Evolutionary conservation across 2,329 filamentous ascomycete species (phyloP).

Genomic region (Teratosphaeria gauchensis): DNA sequence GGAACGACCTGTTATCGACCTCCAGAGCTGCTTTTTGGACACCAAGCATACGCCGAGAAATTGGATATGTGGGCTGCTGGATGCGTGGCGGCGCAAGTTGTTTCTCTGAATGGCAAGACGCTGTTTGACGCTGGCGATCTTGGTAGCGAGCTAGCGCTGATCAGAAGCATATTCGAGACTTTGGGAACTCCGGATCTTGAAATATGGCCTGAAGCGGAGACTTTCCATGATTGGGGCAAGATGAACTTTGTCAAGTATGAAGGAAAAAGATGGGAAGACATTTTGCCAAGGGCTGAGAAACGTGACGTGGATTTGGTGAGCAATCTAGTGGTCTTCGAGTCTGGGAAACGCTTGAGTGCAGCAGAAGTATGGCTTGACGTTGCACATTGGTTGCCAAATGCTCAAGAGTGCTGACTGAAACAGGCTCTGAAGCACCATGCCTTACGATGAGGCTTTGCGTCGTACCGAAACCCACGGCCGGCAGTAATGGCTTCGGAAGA

Average conservation of each 20-base stretch:
- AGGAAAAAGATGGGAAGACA: slow-evolving; percentile 54
- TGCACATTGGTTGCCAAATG: background rate
- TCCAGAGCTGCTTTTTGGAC: slow-evolving; percentile 82
- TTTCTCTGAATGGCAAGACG: slow-evolving; percentile 45
- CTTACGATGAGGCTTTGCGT: background rate
- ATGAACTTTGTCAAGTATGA: slow-evolving; percentile 70
- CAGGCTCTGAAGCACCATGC: background rate
- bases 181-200: slow-evolving; percentile 75
- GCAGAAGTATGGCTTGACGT: slow-evolving; percentile 38
- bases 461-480: background rate
- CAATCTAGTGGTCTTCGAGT: slow-evolving; percentile 64
- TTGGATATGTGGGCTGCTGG: slow-evolving; percentile 89
- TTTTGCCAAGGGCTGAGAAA: slow-evolving; percentile 54
- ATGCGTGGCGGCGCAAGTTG: slow-evolving; percentile 69
- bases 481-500: background rate
- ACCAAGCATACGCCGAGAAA: slow-evolving; percentile 58
- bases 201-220: slow-evolving; percentile 67
- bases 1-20: slow-evolving; percentile 86
- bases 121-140: slow-evolving; percentile 84
- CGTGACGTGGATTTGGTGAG: slow-evolving; percentile 57
- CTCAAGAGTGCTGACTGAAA: background rate
- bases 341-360: slow-evolving; percentile 56
- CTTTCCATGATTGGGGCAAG: slow-evolving; percentile 79
- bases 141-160: slow-evolving; percentile 82
- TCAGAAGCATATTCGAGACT: slow-evolving; percentile 85